phyloP scores from a whole-genome alignment of 1,139 yeast genomes.

The Schwanniomyces etchellsii region DNA sequence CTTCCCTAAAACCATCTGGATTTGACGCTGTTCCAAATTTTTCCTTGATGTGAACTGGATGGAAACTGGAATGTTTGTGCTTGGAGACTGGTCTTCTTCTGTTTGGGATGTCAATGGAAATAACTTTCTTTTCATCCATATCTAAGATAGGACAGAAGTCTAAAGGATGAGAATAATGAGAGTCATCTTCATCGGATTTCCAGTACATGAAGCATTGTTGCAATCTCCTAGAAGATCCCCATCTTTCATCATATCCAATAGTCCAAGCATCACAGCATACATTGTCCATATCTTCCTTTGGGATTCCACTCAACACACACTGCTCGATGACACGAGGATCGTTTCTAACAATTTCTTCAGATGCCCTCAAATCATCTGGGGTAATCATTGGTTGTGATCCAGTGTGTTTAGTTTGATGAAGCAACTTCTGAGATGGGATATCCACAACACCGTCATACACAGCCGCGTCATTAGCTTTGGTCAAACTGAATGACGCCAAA shows the following conservation, averaged over 20 bases:
- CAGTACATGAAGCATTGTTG: constrained; percentile 80
- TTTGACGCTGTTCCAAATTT: constrained; percentile 49
- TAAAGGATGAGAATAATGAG: constrained; percentile 78
- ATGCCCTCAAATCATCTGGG: constrained; percentile 56
- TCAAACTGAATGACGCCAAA: constrained; percentile 58
- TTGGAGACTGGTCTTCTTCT: constrained; percentile 69
- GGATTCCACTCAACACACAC: constrained; percentile 64
- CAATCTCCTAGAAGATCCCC: constrained; percentile 70
- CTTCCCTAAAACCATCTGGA: constrained; percentile 53
- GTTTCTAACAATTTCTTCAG: constrained; percentile 60
- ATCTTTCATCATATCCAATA: constrained; percentile 78
- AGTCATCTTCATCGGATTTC: constrained; percentile 73
- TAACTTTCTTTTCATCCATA: constrained; percentile 61
- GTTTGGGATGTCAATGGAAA: constrained; percentile 68
- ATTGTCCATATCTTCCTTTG: constrained; percentile 59
- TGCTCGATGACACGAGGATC: constrained; percentile 71
- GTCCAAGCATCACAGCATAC: constrained; percentile 85
- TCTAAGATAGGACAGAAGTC: constrained; percentile 82
- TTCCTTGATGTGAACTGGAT: constrained; percentile 56
- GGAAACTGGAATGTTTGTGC: constrained; percentile 63
- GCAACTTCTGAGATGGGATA: constrained; percentile 12
- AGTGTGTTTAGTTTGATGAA: constrained; percentile 48
- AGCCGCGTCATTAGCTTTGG: constrained; percentile 56
- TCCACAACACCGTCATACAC: constrained; percentile 62
- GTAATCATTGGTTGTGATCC: constrained; percentile 62